Percentiles rank a stretch among this genome's conserved stretches.
Evolutionary conservation across 169 alveolate genomes (phyloP).

Genomic region (Plasmodium sp.): DNA sequence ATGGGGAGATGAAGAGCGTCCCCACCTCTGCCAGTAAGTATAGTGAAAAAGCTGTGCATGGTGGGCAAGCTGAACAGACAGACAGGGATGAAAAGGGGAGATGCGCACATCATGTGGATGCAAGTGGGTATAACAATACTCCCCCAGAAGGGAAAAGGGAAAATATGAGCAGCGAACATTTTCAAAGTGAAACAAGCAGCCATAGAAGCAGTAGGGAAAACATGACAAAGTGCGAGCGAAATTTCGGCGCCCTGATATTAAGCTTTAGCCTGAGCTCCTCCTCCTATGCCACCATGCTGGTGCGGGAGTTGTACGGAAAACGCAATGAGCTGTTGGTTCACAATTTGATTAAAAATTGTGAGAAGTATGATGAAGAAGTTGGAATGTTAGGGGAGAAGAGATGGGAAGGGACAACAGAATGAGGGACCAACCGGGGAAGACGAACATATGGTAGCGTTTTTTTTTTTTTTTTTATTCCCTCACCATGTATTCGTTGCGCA

Average conservation of each 20-base stretch:
- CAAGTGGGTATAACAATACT: background rate
- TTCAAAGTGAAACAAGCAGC: slow-evolving; percentile 5
- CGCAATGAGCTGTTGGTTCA: slow-evolving; percentile 58
- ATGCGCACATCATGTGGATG: background rate
- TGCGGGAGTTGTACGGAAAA: slow-evolving; percentile 71
- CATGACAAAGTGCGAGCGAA: background rate
- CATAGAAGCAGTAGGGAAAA: background rate
- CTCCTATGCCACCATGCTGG: slow-evolving; percentile 72
- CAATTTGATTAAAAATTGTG: slow-evolving; percentile 41
- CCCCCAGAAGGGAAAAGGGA: background rate
- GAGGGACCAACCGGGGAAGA: background rate
- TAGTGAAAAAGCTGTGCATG: background rate
- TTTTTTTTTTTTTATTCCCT: background rate
- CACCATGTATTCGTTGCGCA: background rate
- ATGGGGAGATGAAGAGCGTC: background rate
- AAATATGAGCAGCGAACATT: background rate
- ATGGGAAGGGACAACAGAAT: background rate
- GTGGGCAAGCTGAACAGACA: background rate
- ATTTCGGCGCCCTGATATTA: slow-evolving; percentile 51
- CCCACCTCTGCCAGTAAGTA: background rate
- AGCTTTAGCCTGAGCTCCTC: slow-evolving; percentile 63
- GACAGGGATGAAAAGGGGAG: background rate
- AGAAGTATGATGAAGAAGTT: slow-evolving; percentile 16
- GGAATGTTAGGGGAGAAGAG: background rate
- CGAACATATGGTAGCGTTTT: background rate